phyloP scores from a whole-genome alignment of 306 rosid genomes.

The Vigna radiata region DNA sequence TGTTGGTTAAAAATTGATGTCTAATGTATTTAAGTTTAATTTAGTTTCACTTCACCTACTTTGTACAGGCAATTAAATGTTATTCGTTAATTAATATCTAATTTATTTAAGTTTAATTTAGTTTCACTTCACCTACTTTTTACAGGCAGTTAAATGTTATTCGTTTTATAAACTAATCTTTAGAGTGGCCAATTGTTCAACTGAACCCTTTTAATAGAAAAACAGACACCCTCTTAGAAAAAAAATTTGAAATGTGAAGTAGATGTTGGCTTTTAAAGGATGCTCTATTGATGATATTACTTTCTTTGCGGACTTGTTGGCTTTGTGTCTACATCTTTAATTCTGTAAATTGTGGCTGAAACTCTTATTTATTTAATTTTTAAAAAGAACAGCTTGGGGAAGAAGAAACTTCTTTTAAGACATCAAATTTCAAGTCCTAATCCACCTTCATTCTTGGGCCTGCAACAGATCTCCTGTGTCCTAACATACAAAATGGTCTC shows the following conservation, averaged over 20 bases:
- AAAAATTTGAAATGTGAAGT: not conserved
- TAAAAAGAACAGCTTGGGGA: not conserved
- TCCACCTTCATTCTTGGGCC: conserved; percentile 1
- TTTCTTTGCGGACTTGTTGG: conserved; percentile 8
- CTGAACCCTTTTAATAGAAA: conserved; percentile 28
- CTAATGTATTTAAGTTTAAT: too few relatives aligned
- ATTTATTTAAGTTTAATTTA: too few relatives aligned
- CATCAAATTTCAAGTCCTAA: conserved; percentile 8
- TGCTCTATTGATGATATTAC: not conserved
- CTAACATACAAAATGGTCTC: too few relatives aligned
- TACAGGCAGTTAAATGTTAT: not conserved
- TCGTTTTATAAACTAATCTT: conserved; percentile 9
- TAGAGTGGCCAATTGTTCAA: conserved; percentile 13
- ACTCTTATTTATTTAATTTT: not conserved
- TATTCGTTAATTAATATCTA: not conserved
- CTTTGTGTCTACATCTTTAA: not conserved
- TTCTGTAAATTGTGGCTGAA: not conserved
- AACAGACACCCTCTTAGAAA: not conserved
- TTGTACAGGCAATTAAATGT: not conserved
- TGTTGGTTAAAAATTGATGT: too few relatives aligned
- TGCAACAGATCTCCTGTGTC: not conserved
- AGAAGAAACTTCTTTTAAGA: conserved; percentile 10
- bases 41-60: too few relatives aligned
- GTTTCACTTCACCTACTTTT: not conserved
- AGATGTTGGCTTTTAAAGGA: conserved; percentile 13